These are phyloP conservation scores for Pontederia crassipes DNA, from an alignment of 176 grass and related monocot species.

Conservation along the genomic window DNA sequence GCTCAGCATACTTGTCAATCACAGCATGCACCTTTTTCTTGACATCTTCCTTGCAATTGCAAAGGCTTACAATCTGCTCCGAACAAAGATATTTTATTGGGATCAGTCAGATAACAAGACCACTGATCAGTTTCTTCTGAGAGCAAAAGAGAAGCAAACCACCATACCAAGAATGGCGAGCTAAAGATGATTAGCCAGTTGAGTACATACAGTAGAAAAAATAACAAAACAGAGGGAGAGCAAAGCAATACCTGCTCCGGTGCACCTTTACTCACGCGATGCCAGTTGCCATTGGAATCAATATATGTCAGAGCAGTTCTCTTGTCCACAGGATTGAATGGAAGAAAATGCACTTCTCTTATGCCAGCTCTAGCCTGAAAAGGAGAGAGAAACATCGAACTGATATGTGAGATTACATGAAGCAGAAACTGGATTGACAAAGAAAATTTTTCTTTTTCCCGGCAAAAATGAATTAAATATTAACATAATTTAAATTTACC, in stretches of 20 bases:
- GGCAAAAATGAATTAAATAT: too few relatives aligned
- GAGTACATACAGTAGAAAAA: background rate
- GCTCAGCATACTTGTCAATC: constrained; percentile 88
- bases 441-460: background rate
- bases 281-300: constrained; percentile 36
- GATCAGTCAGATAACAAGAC: background rate
- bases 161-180: too few relatives aligned
- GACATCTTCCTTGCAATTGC: constrained; percentile 41
- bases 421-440: background rate
- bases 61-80: constrained; percentile 54
- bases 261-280: constrained; percentile 91
- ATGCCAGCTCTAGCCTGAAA: constrained; percentile 66
- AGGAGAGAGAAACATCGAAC: background rate
- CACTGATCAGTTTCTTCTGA: background rate
- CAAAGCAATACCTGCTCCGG: constrained; percentile 49
- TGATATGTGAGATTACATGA: background rate
- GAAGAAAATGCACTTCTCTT: constrained; percentile 67
- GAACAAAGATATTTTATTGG: background rate
- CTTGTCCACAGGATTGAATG: constrained; percentile 96
- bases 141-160: too few relatives aligned
- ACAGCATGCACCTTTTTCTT: constrained; percentile 45
- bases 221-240: background rate
- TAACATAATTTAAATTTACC: constrained; percentile 14
- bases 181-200: too few relatives aligned
- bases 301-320: constrained; percentile 88